A percentile compares a stretch with the other conserved stretches of the same genome.
phyloP scores from a whole-genome alignment of 2,329 filamentous ascomycete genomes.

The Sporothrix euskadiensis region DNA sequence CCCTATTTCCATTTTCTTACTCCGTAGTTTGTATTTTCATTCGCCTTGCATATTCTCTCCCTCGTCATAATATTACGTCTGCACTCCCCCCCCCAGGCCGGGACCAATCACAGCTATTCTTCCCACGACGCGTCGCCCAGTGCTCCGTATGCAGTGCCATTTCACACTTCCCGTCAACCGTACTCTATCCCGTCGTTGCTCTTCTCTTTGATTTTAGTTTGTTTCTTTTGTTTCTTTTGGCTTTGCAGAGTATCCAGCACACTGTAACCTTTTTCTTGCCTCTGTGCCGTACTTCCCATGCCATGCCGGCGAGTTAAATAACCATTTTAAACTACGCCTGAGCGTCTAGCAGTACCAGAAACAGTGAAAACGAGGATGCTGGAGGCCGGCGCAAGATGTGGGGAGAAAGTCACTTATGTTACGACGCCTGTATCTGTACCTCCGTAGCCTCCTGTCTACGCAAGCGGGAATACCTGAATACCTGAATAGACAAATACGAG shows the following conservation, averaged over 20 bases:
- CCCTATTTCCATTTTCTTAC: not conserved
- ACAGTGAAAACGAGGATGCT: not conserved
- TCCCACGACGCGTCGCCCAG: conserved; percentile 13
- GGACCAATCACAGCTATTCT: not conserved
- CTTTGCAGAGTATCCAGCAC: not conserved
- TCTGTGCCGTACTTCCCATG: conserved; percentile 3
- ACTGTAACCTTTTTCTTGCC: not conserved
- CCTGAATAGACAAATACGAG: conserved; percentile 13
- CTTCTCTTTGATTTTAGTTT: not conserved
- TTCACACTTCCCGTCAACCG: conserved; percentile 3
- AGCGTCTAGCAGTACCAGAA: not conserved
- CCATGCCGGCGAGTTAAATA: conserved; percentile 8
- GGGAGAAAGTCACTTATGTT: not conserved
- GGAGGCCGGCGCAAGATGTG: not conserved
- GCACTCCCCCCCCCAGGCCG: not conserved
- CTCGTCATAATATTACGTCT: conserved; percentile 14
- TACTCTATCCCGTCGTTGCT: not conserved
- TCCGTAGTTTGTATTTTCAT: not conserved
- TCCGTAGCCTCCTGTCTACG: not conserved
- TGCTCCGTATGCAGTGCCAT: not conserved
- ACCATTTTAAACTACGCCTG: conserved; percentile 2
- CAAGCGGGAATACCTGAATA: not conserved
- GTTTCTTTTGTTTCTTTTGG: not conserved
- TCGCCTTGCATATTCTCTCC: not conserved
- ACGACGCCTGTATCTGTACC: not conserved